Conservation (phyloP, 2,329 filamentous ascomycete species). For the Coleophoma cylindrospora region DNA sequence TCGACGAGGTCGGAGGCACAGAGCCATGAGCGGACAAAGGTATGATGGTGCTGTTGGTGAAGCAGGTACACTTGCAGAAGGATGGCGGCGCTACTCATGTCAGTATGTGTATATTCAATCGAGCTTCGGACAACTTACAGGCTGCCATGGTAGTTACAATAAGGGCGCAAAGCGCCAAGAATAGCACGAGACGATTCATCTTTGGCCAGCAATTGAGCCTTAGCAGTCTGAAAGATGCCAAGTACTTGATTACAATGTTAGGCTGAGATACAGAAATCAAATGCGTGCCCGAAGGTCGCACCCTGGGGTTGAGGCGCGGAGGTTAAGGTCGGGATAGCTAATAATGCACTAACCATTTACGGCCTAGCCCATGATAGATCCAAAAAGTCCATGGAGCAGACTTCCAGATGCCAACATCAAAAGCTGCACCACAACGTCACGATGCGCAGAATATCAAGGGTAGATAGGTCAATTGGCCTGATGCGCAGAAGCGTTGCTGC, state of each 20-base stretch:
- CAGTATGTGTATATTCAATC: constrained; percentile 10
- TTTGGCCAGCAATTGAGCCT: no score
- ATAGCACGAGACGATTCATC: constrained; percentile 11
- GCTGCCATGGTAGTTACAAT: constrained; percentile 18
- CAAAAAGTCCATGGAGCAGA: constrained; percentile 1
- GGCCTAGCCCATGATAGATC: neutral
- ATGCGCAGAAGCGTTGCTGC: constrained; percentile 9
- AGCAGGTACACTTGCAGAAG: constrained; percentile 68
- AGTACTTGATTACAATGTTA: no score
- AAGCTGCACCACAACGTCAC: constrained; percentile 6
- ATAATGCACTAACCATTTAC: neutral
- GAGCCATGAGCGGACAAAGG: constrained; percentile 37
- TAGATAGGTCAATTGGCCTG: constrained; percentile 23
- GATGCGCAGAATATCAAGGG: constrained; percentile 27
- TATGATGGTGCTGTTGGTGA: constrained; percentile 65
- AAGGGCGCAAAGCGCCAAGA: constrained; percentile 17
- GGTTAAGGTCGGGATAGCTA: no score
- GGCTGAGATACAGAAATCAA: no score
- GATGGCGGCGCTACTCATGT: constrained; percentile 48
- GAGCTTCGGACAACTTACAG: constrained; percentile 14
- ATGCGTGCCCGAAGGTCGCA: no score
- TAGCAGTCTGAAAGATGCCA: no score
- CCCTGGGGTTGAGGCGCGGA: no score
- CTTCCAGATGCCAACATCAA: neutral
- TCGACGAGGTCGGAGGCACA: constrained; percentile 11